These are phyloP conservation scores for Naganishia sp. DNA, from an alignment of 1,284 basidiomycete genomes.

Conservation along the genomic window DNA sequence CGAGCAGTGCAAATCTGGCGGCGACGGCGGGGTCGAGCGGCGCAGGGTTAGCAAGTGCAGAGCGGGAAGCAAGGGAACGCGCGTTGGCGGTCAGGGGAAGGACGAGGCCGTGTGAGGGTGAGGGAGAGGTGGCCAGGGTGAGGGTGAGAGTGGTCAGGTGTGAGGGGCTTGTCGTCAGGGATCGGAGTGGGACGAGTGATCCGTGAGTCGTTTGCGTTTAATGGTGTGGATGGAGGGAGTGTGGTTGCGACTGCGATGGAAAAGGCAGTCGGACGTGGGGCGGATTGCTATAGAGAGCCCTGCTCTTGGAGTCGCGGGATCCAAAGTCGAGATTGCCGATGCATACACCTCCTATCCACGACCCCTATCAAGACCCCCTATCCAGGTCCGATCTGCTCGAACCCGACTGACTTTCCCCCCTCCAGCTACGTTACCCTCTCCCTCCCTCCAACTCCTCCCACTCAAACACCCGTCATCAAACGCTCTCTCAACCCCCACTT, in stretches of 20 bases:
- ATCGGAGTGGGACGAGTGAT: conserved; percentile 55
- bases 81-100: conserved; percentile 11
- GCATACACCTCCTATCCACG: no score
- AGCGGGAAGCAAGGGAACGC: conserved; percentile 3
- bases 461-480: conserved; percentile 77
- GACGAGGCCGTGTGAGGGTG: conserved; percentile 49
- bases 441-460: conserved; percentile 63
- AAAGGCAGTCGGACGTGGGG: not conserved
- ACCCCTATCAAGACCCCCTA: no score
- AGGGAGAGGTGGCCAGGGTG: conserved; percentile 51
- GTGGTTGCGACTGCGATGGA: not conserved
- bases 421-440: conserved; percentile 66
- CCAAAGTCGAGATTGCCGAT: not conserved
- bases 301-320: not conserved
- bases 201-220: conserved; percentile 45
- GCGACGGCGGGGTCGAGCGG: not conserved
- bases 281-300: no score
- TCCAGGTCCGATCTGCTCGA: conserved; percentile 43
- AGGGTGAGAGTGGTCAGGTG: conserved; percentile 55
- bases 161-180: conserved; percentile 56
- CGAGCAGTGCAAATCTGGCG: not conserved
- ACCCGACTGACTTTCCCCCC: conserved; percentile 54
- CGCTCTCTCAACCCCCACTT: conserved; percentile 69
- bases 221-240: not conserved
- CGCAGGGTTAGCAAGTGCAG: not conserved